Conservation (phyloP, 2,329 filamentous ascomycete species). For the Blastomyces parvus region DNA sequence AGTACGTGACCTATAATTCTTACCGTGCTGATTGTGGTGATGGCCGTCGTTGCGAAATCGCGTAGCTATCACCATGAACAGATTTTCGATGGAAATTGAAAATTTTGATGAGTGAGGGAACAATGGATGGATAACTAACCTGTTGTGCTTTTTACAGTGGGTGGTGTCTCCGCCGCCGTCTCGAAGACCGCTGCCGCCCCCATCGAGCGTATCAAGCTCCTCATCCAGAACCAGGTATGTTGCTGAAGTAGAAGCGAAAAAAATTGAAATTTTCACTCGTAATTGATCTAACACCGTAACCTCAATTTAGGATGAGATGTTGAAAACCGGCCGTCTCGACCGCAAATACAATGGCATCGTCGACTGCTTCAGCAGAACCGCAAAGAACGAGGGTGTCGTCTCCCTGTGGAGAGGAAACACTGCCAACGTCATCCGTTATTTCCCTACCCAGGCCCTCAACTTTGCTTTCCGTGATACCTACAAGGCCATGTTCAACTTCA, state of each 20-base stretch:
- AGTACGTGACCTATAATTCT: slow-evolving; percentile 56
- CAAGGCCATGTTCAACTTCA: slow-evolving; percentile 99
- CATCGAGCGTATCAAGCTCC: slow-evolving; percentile 99
- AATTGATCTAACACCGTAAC: slow-evolving; percentile 1
- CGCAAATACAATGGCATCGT: slow-evolving; percentile 87
- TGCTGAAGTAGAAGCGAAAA: neutral
- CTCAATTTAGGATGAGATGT: slow-evolving; percentile 84
- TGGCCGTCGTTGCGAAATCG: slow-evolving; percentile 10
- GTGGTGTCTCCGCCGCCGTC: slow-evolving; percentile 99
- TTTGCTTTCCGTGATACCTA: slow-evolving; percentile 99
- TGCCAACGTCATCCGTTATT: slow-evolving; percentile 99
- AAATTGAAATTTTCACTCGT: neutral
- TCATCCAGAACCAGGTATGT: slow-evolving; percentile 99
- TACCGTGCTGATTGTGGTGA: neutral
- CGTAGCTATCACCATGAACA: slow-evolving; percentile 9
- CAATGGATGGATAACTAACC: slow-evolving; percentile 32
- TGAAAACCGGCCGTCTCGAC: slow-evolving; percentile 96
- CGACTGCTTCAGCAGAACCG: slow-evolving; percentile 94
- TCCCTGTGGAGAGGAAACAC: slow-evolving; percentile 99
- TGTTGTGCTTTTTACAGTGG: slow-evolving; percentile 58
- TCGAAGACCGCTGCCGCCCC: slow-evolving; percentile 99
- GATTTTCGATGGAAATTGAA: slow-evolving; percentile 9
- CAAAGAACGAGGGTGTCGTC: slow-evolving; percentile 82
- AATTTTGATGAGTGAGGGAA: neutral
- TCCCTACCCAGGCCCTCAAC: slow-evolving; percentile 99